These are phyloP conservation scores for Corchorus olitorius DNA, from an alignment of 345 rosid species.

Conservation along the genomic window DNA sequence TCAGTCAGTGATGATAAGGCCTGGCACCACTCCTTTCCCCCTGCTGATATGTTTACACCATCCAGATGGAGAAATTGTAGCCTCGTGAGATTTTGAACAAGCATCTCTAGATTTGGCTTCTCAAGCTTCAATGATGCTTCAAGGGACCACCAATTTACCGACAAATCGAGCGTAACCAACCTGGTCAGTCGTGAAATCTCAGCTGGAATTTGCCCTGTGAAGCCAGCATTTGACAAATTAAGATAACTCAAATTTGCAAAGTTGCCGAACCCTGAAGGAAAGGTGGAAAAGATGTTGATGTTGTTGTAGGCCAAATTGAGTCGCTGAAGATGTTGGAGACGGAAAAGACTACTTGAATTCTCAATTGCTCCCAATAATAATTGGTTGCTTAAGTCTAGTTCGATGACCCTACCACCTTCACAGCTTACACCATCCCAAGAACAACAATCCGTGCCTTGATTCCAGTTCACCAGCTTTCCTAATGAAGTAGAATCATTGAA, in stretches of 20 bases:
- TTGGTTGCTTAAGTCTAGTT: conserved; percentile 44
- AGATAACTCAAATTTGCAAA: conserved; percentile 34
- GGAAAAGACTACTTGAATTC: conserved; percentile 36
- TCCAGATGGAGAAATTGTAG: conserved; percentile 36
- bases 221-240: conserved; percentile 38
- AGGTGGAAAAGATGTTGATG: conserved; percentile 29
- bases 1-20: conserved; percentile 31
- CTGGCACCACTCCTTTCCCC: conserved; percentile 31
- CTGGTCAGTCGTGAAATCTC: conserved; percentile 36
- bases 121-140: conserved; percentile 29
- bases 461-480: conserved; percentile 33
- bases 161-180: conserved; percentile 50
- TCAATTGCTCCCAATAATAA: conserved; percentile 36
- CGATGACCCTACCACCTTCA: conserved; percentile 34
- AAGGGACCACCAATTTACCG: not conserved
- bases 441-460: conserved; percentile 32
- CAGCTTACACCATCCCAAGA: conserved; percentile 51
- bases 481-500: conserved; percentile 21
- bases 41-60: conserved; percentile 37
- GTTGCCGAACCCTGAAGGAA: conserved; percentile 36
- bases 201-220: conserved; percentile 39
- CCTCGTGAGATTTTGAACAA: conserved; percentile 29
- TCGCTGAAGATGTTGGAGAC: conserved; percentile 35
- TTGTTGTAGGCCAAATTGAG: conserved; percentile 46
- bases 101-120: conserved; percentile 32